Evolutionary conservation across 148 eudicot genomes (phyloP), one percentile per base, ranked within the genome.

Genomic region (Rhododendron henanense): DNA sequence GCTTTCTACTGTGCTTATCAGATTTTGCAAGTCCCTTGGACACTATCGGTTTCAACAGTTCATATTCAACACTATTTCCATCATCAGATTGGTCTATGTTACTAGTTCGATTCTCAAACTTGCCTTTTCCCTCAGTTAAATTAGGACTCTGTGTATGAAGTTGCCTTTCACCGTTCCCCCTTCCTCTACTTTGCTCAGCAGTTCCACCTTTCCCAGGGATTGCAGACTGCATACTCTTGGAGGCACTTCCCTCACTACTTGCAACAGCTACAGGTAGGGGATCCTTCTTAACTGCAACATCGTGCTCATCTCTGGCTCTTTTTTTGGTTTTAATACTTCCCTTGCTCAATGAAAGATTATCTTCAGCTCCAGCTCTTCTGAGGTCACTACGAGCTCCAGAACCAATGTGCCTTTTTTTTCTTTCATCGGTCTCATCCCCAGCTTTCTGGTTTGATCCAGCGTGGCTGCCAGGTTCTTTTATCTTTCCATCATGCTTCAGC

Each of bases 401-500:
- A 37, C 44, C 67, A 48, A 47, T 78, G 86, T 21, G 61, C 53
- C 83, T 87, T 79, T 88, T 87, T 88, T 90, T 90, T 67, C 85
- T 91, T 86, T 85, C 90, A 55, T 67, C 37, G n/a, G 48, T 86
- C 79, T 89, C 85, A 21, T 86, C 89, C 83, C 80, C 69, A 77
- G 75, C 86, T 61, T 87, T 89, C 84, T 84, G 87, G 37, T 57
- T 87, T 67, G 61, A 85, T 82, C 84, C 88, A 50, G 55, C 83
- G 69, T 82, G 87, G 83, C 84, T 88, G 82, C 83, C 83, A 79
- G 69, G 83, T 71, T 85, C 86, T 83, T 88, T 88, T 79, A 45
- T 78, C 89, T 86, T 90, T 88, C 88, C 89, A 78, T 61, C 69
- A 79, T 78, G 31, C 83, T 63, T 86, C 74, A 82, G 90, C 87